These are phyloP conservation scores for Microbotryum violaceum DNA, from an alignment of 1,284 basidiomycete species.

Conservation along the genomic window DNA sequence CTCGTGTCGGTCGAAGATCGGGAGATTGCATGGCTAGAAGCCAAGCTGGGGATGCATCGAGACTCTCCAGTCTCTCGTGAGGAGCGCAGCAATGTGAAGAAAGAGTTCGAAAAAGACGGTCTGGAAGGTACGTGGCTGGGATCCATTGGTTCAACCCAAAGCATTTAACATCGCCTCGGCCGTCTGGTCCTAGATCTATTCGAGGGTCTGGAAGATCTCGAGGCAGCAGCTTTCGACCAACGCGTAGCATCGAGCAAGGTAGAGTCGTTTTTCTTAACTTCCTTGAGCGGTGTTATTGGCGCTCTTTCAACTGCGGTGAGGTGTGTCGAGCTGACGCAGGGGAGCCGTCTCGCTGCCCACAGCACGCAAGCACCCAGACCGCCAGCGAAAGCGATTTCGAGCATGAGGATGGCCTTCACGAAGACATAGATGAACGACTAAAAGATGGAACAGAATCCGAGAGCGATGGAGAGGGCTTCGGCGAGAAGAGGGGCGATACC, in stretches of 20 bases:
- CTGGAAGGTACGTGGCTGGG: slow-evolving; percentile 53
- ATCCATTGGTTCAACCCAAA: slow-evolving; percentile 6
- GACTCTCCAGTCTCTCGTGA: background rate
- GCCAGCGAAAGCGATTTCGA: slow-evolving; percentile 3
- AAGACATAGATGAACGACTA: slow-evolving; percentile 24
- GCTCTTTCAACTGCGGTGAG: background rate
- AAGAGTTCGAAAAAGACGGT: slow-evolving; percentile 46
- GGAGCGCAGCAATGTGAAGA: slow-evolving; percentile 46
- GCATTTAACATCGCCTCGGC: slow-evolving; percentile 1
- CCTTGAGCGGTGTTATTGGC: slow-evolving; percentile 7
- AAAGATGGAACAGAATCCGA: slow-evolving; percentile 5
- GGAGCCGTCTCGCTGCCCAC: no score
- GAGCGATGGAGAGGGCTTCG: slow-evolving; percentile 18
- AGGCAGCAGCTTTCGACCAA: slow-evolving; percentile 39
- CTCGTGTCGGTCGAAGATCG: slow-evolving; percentile 59
- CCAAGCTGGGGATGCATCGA: slow-evolving; percentile 50
- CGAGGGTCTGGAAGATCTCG: slow-evolving; percentile 52
- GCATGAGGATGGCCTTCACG: slow-evolving; percentile 29
- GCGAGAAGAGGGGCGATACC: slow-evolving; percentile 22
- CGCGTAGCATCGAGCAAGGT: slow-evolving; percentile 29
- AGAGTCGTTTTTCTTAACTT: slow-evolving; percentile 12
- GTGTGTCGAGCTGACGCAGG: no score
- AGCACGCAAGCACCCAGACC: no score
- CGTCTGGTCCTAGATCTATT: slow-evolving; percentile 22
- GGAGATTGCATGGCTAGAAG: slow-evolving; percentile 69